Evolutionary conservation across 768 basidiomycete species (phyloP).

Genomic region (Russula griseocarnosa): DNA sequence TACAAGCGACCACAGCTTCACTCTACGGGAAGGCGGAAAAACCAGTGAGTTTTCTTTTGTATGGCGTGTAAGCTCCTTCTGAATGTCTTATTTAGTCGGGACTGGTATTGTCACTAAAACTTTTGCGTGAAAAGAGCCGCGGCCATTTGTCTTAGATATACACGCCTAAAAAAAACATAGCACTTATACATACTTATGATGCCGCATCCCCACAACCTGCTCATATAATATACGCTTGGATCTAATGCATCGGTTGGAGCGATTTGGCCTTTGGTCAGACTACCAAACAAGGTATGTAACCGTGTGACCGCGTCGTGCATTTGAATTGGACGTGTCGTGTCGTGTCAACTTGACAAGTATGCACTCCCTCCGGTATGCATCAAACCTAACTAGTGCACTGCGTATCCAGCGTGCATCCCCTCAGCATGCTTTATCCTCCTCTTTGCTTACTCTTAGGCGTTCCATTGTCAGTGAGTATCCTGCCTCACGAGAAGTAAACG

Average conservation of each 20-base stretch:
- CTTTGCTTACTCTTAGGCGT: slow-evolving; percentile 39
- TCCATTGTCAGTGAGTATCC: slow-evolving; percentile 54
- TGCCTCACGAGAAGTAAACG: neutral
- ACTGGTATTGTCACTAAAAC: slow-evolving; percentile 93
- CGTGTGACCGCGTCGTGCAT: slow-evolving; percentile 4
- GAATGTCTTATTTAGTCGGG: slow-evolving; percentile 53
- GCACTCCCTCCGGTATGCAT: slow-evolving; percentile 33
- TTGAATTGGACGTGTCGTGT: neutral
- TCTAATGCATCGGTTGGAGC: slow-evolving; percentile 10
- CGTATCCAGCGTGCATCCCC: slow-evolving; percentile 30
- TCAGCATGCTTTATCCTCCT: slow-evolving; percentile 31
- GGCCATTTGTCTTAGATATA: neutral
- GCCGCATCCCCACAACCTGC: neutral
- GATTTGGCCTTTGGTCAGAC: neutral
- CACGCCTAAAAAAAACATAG: neutral
- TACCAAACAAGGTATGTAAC: neutral
- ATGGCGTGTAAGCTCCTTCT: neutral
- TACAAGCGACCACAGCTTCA: slow-evolving; percentile 50
- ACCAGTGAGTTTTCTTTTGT: slow-evolving; percentile 56
- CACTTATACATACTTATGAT: slow-evolving; percentile 15
- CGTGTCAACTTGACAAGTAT: slow-evolving; percentile 10
- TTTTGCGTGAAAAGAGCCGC: slow-evolving; percentile 41
- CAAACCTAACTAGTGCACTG: slow-evolving; percentile 30
- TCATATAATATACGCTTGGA: slow-evolving; percentile 18
- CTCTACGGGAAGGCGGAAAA: slow-evolving; percentile 90